These are phyloP conservation scores for Trametes cubensis DNA, from an alignment of 768 basidiomycete genomes.

Conservation along the genomic window DNA sequence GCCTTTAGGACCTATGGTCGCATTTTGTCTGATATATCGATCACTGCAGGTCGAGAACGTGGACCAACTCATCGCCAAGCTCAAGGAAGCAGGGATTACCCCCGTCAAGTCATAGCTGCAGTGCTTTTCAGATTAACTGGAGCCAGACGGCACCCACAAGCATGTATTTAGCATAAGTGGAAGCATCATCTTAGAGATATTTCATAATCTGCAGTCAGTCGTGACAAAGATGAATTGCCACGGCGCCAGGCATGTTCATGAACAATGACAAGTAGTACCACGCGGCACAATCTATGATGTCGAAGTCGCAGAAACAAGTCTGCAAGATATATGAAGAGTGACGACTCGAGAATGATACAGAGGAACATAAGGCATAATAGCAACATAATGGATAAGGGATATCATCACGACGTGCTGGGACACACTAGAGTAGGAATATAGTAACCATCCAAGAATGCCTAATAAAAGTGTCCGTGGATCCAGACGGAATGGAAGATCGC, in stretches of 20 bases:
- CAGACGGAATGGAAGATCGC: background rate
- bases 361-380: slow-evolving; percentile 13
- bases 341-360: background rate
- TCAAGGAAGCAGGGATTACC: slow-evolving; percentile 80
- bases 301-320: too few species aligned
- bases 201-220: too few species aligned
- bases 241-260: too few species aligned
- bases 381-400: slow-evolving; percentile 11
- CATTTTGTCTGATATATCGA: background rate
- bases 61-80: slow-evolving; percentile 84
- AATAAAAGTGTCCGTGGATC: slow-evolving; percentile 5
- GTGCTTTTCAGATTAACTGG: background rate
- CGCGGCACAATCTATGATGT: too few species aligned
- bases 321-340: too few species aligned
- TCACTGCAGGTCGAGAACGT: slow-evolving; percentile 68
- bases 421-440: slow-evolving; percentile 4
- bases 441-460: slow-evolving; percentile 13
- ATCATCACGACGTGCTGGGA: background rate
- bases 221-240: too few species aligned
- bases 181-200: too few species aligned
- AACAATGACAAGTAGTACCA: too few species aligned
- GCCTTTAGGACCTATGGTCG: background rate
- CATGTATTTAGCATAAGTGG: background rate
- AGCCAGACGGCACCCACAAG: background rate
- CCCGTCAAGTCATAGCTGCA: slow-evolving; percentile 27